Percentiles rank a stretch among this genome's conserved stretches.
Conservation (phyloP, 306 rosid species). For the Astragalus membranaceus region DNA sequence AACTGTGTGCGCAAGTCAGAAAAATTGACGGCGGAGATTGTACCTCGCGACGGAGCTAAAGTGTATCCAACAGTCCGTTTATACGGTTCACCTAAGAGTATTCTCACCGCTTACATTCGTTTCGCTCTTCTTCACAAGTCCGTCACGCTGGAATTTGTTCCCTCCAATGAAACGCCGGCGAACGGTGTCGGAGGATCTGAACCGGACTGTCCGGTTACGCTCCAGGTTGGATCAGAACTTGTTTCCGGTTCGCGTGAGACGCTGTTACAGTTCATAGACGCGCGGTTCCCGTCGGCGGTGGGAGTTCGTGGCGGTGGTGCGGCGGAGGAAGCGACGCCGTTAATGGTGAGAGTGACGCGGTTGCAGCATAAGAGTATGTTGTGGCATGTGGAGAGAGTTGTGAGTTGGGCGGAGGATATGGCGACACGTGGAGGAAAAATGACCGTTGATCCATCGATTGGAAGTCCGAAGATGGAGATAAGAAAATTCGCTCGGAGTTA, state of each 20-base stretch:
- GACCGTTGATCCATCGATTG: slow-evolving; percentile 56
- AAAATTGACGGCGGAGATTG: slow-evolving; percentile 70
- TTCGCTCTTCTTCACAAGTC: slow-evolving; percentile 61
- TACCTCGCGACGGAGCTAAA: slow-evolving; percentile 51
- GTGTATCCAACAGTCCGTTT: slow-evolving; percentile 42
- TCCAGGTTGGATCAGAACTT: slow-evolving; percentile 60
- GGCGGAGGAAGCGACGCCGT: slow-evolving; percentile 40
- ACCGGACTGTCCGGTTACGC: slow-evolving; percentile 25
- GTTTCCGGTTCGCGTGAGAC: slow-evolving; percentile 60
- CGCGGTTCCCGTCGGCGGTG: slow-evolving; percentile 52
- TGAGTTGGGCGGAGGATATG: slow-evolving; percentile 77
- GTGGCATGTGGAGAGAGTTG: slow-evolving; percentile 69
- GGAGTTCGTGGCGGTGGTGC: not conserved
- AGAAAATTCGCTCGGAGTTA: slow-evolving; percentile 67
- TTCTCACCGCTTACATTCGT: slow-evolving; percentile 58
- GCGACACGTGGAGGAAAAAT: slow-evolving; percentile 60
- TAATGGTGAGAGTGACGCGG: slow-evolving; percentile 38
- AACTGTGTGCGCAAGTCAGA: slow-evolving; percentile 46
- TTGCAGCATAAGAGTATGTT: slow-evolving; percentile 62
- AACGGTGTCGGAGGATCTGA: slow-evolving; percentile 19
- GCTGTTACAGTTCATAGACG: slow-evolving; percentile 49
- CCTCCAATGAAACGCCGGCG: slow-evolving; percentile 26
- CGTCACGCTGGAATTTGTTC: slow-evolving; percentile 37
- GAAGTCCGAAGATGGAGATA: slow-evolving; percentile 74
- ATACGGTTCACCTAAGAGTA: slow-evolving; percentile 53